Base-by-base conservation (phyloP, 345 rosid genomes). In the Fremontodendron californicum region DNA sequence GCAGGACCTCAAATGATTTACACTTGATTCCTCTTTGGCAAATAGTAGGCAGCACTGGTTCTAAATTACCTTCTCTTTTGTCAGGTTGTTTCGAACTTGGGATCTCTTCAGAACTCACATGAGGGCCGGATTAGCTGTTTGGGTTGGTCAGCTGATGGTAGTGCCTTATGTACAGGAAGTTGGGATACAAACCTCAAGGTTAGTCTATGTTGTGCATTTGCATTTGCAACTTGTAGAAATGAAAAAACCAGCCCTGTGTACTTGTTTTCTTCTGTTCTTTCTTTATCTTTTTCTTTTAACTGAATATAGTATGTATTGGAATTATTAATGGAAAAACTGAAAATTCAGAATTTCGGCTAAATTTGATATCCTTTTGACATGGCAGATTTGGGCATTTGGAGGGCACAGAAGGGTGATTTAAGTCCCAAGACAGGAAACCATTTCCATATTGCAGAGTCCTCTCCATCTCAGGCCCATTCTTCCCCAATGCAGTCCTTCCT, bases 141-240 rank as follows among this genome's bases (percentile, higher is more conserved):
- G 90, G 99, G 97, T 65, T 81, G 92, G 88, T 92, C 98, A 51
- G 86, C 95, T 81, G 98, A 96, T 82, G 99, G 99, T 83, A 96
- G 99, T 87, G 98, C 99, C 82, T 84, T 96, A 80, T 96, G 99
- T 87, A 96, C 98, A 79, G 99, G 99, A 87, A 94, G 99, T 85
- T 94, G 70, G 84, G 99, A 96, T 84, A 87, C 97, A 88, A 94
- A 91, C 81, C 90, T 94, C 43, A 96, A 96, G 97, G 98, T 94
- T 60, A 85, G 90, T 79, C 73, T 76, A 60, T 69, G 57, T 31
- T 70, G 35, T 55, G 25, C 45, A 9, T 62, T 65, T 75, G 48
- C 62, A 46, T 48, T 70, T 55, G 48, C 46, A 12, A 71, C 73
- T 19, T 48, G 18, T 19, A 37, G 64, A 48, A 46, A 48, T 43